Evolutionary conservation across 2,329 filamentous ascomycete genomes (phyloP), one percentile per base, ranked within the genome.

Genomic region (Xylariaceae sp.): DNA sequence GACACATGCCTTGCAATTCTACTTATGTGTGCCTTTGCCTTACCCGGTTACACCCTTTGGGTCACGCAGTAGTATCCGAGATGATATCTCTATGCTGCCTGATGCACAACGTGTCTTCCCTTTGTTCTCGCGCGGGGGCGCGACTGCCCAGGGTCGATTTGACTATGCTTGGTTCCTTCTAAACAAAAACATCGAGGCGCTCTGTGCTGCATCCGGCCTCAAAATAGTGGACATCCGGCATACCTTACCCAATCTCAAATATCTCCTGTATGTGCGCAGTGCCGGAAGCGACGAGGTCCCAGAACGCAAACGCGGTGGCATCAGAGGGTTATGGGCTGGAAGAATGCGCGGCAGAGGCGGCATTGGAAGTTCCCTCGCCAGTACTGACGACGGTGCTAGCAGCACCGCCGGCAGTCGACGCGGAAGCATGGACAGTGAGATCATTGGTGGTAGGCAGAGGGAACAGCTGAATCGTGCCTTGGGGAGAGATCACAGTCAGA

Each of bases 151-250:
- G 37, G 97, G 92, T 70, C 83, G 92, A 2, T 97, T 97, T 65
- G 92, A 97, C 58, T 98, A 97, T 64, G 93, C 77, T 10, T 93
- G 95, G 62, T 98, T 97, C 59, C 72, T 97, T n/a, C 76, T 98
- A 12, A 97, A 97, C 70, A 96, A 97, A 67, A 75, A 97, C 61
- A 91, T 98, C 45, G 91, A 97, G 57, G 68, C 74, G 0, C 70
- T 85, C 3, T 83, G 80, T 48, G 69, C 72, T 3, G 73, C 75
- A 1, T 83, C 90, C 54, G 85, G 85, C 0, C 71, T 96, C 11
- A 83, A 85, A 37, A 83, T 95, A 1, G 77, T 96, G 52, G 93
- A 98, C 60, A 89, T 96, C 16, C 80, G 93, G 4, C 89, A 97
- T 56, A 95, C 92, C 0, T 70, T 97, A 6, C 90, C 92, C 2